phyloP scores from a whole-genome alignment of 2,329 filamentous ascomycete species.

The Ophiosphaerella herpotricha region DNA sequence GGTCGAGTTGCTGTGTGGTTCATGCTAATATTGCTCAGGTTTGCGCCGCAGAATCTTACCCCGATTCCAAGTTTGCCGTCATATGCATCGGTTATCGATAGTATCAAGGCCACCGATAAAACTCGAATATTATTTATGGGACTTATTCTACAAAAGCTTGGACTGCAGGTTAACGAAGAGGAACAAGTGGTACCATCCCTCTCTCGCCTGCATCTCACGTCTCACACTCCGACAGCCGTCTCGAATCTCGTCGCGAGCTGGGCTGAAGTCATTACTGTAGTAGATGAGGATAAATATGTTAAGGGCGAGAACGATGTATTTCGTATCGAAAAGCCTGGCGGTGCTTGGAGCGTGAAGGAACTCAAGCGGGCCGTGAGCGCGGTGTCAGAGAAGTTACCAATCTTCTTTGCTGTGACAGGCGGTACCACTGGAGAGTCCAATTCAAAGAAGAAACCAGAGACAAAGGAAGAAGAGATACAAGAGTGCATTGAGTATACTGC shows the following conservation, averaged over 20 bases:
- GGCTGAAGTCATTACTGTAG: conserved; percentile 68
- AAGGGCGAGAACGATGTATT: conserved; percentile 84
- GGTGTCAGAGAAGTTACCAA: conserved; percentile 33
- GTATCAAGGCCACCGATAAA: conserved; percentile 70
- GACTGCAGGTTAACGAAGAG: conserved; percentile 75
- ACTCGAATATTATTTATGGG: conserved; percentile 76
- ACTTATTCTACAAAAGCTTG: conserved; percentile 78
- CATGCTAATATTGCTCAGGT: conserved; percentile 58
- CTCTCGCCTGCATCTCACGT: conserved; percentile 81
- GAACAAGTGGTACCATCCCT: conserved; percentile 74
- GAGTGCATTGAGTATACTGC: conserved; percentile 36
- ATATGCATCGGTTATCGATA: conserved; percentile 72
- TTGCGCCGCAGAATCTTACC: conserved; percentile 77
- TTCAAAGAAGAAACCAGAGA: conserved; percentile 25
- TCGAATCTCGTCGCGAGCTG: conserved; percentile 68
- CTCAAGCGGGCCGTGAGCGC: conserved; percentile 43
- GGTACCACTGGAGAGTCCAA: conserved; percentile 1
- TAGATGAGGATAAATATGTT: conserved; percentile 72
- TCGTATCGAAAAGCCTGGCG: conserved; percentile 69
- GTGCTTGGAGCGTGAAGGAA: conserved; percentile 41
- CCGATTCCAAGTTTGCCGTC: conserved; percentile 67
- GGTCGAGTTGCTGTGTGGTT: neutral
- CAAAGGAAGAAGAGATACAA: conserved; percentile 34
- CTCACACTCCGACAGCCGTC: conserved; percentile 67
- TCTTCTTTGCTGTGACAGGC: conserved; percentile 31